Evolutionary conservation across 805 yeast genomes (phyloP).

Genomic region (Danielia oregonensis): DNA sequence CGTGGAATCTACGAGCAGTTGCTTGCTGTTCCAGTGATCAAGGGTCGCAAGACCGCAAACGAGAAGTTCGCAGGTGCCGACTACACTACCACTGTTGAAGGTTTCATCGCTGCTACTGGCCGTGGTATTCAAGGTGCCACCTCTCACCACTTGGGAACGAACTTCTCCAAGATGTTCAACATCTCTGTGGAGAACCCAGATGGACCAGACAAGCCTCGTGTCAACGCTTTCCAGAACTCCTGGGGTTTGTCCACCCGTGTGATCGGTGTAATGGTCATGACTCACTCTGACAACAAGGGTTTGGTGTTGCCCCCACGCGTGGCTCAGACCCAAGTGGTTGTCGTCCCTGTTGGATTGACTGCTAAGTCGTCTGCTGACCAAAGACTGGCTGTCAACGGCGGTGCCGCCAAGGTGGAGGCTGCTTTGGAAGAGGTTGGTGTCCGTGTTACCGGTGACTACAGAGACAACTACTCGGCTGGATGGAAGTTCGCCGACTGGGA

Average conservation of each 20-base stretch:
- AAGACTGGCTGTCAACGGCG: conserved; percentile 62
- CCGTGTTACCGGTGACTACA: conserved; percentile 80
- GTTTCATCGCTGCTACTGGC: conserved; percentile 96
- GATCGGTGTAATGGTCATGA: conserved; percentile 99
- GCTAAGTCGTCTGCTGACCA: conserved; percentile 77
- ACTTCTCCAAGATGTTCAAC: conserved; percentile 98
- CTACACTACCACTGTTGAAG: conserved; percentile 94
- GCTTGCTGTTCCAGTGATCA: conserved; percentile 94
- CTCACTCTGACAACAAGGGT: conserved; percentile 98
- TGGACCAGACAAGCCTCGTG: conserved; percentile 81
- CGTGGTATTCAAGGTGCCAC: conserved; percentile 99
- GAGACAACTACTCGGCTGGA: conserved; percentile 95
- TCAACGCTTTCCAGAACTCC: conserved; percentile 92
- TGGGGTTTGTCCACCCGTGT: conserved; percentile 99
- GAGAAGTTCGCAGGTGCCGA: conserved; percentile 98
- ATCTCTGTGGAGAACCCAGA: conserved; percentile 94
- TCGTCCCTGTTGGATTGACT: conserved; percentile 93
- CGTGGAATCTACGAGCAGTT: conserved; percentile 82
- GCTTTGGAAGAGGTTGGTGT: conserved; percentile 59
- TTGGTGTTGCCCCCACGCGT: conserved; percentile 97
- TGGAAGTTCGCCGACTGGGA: conserved; percentile 99
- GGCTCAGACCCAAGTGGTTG: conserved; percentile 86
- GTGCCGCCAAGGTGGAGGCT: conserved; percentile 67
- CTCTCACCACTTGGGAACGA: conserved; percentile 95
- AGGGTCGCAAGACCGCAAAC: conserved; percentile 93